These are phyloP conservation scores for Euptelea pleiosperma DNA, from an alignment of 164 flowering plant species.

Conservation along the genomic window DNA sequence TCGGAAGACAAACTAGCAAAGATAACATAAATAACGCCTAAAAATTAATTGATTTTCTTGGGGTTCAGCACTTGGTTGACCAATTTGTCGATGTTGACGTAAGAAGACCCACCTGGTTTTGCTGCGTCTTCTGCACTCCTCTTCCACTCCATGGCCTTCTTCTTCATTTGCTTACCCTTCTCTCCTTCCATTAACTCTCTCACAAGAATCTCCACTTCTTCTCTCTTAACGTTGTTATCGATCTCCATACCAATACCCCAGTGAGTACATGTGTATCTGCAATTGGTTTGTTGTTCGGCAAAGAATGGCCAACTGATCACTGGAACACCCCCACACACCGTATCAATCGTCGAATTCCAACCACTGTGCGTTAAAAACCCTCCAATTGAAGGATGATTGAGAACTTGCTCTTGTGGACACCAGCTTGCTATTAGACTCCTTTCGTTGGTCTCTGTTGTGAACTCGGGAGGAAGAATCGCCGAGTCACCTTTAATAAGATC, in stretches of 20 bases:
- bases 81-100: conserved; percentile 2
- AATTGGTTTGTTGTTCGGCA: conserved; percentile 41
- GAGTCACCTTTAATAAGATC: conserved; percentile 24
- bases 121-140: conserved; percentile 20
- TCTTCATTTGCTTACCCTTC: conserved; percentile 30
- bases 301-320: conserved; percentile 41
- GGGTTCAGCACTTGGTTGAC: neutral
- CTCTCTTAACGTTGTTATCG: conserved; percentile 31
- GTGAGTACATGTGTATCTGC: conserved; percentile 23
- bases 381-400: conserved; percentile 32
- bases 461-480: conserved; percentile 21
- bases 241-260: conserved; percentile 45
- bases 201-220: conserved; percentile 33
- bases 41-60: neutral
- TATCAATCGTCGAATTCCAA: conserved; percentile 29
- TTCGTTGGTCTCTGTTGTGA: conserved; percentile 17
- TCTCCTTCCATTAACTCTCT: conserved; percentile 40
- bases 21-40: neutral
- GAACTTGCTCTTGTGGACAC: conserved; percentile 36
- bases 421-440: conserved; percentile 24
- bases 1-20: too few relatives aligned
- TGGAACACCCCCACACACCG: conserved; percentile 33
- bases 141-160: conserved; percentile 32
- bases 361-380: conserved; percentile 36
- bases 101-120: conserved; percentile 13